Conservation (phyloP, 176 grass and related monocot genomes). For the Oryza officinalis region DNA sequence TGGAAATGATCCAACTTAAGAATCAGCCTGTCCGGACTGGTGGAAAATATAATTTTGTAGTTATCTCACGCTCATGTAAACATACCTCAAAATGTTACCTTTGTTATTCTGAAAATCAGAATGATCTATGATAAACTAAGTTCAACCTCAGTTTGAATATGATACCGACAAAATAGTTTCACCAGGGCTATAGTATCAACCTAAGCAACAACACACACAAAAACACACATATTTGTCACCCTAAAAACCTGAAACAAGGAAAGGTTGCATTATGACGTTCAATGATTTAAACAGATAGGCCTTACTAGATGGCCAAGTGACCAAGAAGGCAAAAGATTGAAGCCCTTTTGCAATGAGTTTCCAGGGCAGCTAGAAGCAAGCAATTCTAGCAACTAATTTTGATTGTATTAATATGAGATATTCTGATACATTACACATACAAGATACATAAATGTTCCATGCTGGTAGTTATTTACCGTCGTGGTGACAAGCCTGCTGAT, state of each 20-base stretch:
- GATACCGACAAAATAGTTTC: background rate
- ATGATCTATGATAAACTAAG: background rate
- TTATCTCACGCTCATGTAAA: background rate
- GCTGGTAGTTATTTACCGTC: constrained; percentile 55
- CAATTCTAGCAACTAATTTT: background rate
- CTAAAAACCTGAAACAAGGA: background rate
- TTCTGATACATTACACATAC: background rate
- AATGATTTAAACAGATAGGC: background rate
- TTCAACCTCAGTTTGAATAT: background rate
- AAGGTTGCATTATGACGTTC: background rate
- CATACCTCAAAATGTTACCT: background rate
- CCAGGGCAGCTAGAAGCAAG: background rate
- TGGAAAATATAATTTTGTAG: background rate
- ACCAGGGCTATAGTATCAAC: background rate
- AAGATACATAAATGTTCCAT: constrained; percentile 7
- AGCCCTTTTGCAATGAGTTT: background rate
- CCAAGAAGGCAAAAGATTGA: background rate
- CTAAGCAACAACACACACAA: background rate
- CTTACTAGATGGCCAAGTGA: background rate
- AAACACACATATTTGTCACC: background rate
- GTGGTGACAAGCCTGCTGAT: constrained; percentile 90
- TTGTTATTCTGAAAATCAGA: background rate
- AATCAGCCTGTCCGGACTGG: background rate
- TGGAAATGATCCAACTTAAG: no score
- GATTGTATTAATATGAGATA: background rate